phyloP scores from a whole-genome alignment of 2,329 filamentous ascomycete species.

The Fusarium sp. region DNA sequence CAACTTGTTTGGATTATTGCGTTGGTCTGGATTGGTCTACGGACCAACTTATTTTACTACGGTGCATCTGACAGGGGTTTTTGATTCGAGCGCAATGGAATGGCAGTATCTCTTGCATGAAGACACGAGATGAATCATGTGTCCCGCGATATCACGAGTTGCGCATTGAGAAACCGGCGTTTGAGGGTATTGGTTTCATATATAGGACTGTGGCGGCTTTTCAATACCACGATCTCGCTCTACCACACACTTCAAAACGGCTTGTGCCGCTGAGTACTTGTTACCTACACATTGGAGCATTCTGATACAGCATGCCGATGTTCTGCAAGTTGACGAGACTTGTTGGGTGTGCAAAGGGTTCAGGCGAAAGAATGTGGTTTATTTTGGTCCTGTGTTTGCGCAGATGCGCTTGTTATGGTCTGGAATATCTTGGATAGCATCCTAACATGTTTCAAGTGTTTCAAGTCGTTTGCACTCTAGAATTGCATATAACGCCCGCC shows the following conservation, averaged over 20 bases:
- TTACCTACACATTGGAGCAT: background rate
- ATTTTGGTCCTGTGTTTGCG: conserved; percentile 9
- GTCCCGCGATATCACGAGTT: conserved; percentile 26
- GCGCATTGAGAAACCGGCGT: conserved; percentile 30
- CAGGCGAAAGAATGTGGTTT: conserved; percentile 15
- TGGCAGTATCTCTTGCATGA: conserved; percentile 34
- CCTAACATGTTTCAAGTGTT: background rate
- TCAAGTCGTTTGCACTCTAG: conserved; percentile 7
- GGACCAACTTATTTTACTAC: conserved; percentile 17
- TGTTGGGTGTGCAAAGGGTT: background rate
- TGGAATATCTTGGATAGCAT: background rate
- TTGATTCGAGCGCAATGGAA: conserved; percentile 29
- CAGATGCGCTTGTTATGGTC: conserved; percentile 1
- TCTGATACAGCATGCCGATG: background rate
- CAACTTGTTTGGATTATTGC: conserved; percentile 4
- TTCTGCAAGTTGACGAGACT: background rate
- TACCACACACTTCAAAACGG: background rate
- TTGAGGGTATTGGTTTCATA: conserved; percentile 17
- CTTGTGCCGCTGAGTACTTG: background rate
- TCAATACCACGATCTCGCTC: conserved; percentile 14
- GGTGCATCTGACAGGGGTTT: conserved; percentile 27
- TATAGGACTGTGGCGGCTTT: conserved; percentile 25
- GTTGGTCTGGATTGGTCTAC: conserved; percentile 10
- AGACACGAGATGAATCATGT: conserved; percentile 29
- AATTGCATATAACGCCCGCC: conserved; percentile 24